phyloP scores from a whole-genome alignment of 2,329 filamentous ascomycete genomes.

The Botrytis pseudocinerea region DNA sequence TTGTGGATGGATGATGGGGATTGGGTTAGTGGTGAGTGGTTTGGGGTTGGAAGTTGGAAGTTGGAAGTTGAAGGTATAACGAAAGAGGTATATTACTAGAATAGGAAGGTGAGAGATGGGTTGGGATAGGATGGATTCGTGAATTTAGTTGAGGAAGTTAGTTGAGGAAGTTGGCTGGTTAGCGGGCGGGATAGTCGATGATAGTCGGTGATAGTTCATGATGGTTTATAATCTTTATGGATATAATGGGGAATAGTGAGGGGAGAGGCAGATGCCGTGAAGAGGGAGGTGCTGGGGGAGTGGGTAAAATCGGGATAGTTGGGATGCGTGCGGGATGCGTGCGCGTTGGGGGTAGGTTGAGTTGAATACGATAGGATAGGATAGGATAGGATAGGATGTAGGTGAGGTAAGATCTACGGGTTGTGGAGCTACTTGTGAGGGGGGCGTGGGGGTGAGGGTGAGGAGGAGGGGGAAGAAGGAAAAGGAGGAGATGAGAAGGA shows the following conservation, averaged over 20 bases:
- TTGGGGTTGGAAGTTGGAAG: no score
- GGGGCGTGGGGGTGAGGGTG: neutral
- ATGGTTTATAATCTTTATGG: neutral
- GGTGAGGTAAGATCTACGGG: neutral
- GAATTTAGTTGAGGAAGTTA: neutral
- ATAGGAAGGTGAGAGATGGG: neutral
- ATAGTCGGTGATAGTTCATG: neutral
- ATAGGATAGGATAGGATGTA: no score
- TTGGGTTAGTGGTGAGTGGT: neutral
- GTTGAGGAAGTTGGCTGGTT: no score
- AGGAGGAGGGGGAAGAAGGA: no score
- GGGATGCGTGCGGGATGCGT: no score
- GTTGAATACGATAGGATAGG: no score
- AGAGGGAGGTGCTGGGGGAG: no score
- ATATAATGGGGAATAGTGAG: neutral
- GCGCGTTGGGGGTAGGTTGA: no score
- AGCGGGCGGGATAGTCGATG: neutral
- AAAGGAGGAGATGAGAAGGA: no score
- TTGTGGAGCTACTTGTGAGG: neutral
- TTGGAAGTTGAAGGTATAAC: no score
- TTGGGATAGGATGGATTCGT: no score
- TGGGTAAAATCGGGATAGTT: neutral
- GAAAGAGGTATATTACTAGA: neutral
- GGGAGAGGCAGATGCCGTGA: neutral
- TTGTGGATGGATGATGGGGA: neutral